phyloP scores from a whole-genome alignment of 2,329 filamentous ascomycete species.

The Penicillium sp. region DNA sequence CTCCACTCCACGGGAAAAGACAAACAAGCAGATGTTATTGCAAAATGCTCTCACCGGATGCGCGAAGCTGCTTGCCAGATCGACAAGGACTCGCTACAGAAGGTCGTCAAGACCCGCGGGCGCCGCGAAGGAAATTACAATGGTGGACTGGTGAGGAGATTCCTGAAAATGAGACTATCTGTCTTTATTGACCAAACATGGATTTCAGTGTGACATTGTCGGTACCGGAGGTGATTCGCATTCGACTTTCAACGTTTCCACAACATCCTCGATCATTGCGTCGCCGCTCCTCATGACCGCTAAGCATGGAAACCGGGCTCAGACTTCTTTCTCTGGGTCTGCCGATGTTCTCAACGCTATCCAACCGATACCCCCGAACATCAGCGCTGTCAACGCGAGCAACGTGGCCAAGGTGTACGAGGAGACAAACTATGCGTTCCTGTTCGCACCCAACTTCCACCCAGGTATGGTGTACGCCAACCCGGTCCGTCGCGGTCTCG shows the following conservation, averaged over 20 bases:
- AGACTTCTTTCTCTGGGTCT: constrained; percentile 91
- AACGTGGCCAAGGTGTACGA: constrained; percentile 72
- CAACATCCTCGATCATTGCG: constrained; percentile 87
- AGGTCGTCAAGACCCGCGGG: constrained; percentile 59
- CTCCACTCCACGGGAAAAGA: constrained; percentile 89
- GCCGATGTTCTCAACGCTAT: constrained; percentile 84
- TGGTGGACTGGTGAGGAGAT: constrained; percentile 71
- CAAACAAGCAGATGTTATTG: constrained; percentile 77
- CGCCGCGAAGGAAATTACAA: constrained; percentile 69
- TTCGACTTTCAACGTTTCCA: constrained; percentile 98
- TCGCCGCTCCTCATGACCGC: constrained; percentile 80
- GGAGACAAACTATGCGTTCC: constrained; percentile 84
- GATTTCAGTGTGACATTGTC: constrained; percentile 80
- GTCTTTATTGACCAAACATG: background rate
- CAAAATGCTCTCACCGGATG: constrained; percentile 81
- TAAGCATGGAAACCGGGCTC: constrained; percentile 95
- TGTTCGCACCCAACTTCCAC: constrained; percentile 95
- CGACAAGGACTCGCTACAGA: constrained; percentile 60
- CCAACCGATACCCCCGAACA: constrained; percentile 66
- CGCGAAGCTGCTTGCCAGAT: constrained; percentile 71
- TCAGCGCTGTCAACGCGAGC: constrained; percentile 68
- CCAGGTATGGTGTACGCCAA: constrained; percentile 90
- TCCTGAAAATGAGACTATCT: background rate
- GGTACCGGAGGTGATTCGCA: constrained; percentile 95
- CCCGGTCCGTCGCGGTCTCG: constrained; percentile 78